These are phyloP conservation scores for Fusarium poae DNA, from an alignment of 2,329 filamentous ascomycete genomes.

Conservation along the genomic window DNA sequence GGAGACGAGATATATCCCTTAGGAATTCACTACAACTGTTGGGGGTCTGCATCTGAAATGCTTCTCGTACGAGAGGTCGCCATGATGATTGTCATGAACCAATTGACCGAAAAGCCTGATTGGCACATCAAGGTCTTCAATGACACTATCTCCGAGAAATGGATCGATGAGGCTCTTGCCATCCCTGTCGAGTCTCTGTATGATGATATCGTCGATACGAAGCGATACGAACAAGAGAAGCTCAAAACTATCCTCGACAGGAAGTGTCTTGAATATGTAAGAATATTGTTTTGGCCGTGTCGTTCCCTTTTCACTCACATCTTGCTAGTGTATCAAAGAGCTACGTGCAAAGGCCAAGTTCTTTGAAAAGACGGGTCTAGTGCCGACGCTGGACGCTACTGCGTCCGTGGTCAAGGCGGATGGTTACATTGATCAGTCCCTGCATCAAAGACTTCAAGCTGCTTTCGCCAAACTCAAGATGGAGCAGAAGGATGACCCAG, in stretches of 20 bases:
- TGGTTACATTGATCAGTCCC: conserved; percentile 10
- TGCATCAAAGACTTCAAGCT: conserved; percentile 20
- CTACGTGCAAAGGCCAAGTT: conserved; percentile 61
- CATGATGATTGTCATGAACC: conserved; percentile 49
- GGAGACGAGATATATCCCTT: neutral
- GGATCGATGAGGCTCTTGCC: conserved; percentile 34
- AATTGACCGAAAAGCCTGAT: conserved; percentile 46
- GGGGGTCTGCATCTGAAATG: neutral
- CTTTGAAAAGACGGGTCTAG: conserved; percentile 54
- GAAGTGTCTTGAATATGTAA: conserved; percentile 36
- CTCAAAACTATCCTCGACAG: conserved; percentile 28
- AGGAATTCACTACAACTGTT: neutral
- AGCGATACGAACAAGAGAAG: neutral
- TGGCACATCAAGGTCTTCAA: conserved; percentile 47
- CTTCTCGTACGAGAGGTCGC: conserved; percentile 35
- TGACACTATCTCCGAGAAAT: conserved; percentile 7
- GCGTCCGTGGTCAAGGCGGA: conserved; percentile 46
- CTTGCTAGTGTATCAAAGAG: conserved; percentile 52
- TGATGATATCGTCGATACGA: conserved; percentile 9
- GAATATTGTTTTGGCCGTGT: rapidly evolving
- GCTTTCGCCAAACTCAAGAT: conserved; percentile 39
- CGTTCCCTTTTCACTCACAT: neutral
- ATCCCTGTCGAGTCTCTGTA: conserved; percentile 20
- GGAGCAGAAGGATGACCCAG: conserved; percentile 32
- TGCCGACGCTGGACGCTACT: conserved; percentile 49